A percentile compares a stretch with the other conserved stretches of the same genome.
Evolutionary conservation across 2,329 filamentous ascomycete genomes (phyloP).

Genomic region (Trichoderma lentiforme): DNA sequence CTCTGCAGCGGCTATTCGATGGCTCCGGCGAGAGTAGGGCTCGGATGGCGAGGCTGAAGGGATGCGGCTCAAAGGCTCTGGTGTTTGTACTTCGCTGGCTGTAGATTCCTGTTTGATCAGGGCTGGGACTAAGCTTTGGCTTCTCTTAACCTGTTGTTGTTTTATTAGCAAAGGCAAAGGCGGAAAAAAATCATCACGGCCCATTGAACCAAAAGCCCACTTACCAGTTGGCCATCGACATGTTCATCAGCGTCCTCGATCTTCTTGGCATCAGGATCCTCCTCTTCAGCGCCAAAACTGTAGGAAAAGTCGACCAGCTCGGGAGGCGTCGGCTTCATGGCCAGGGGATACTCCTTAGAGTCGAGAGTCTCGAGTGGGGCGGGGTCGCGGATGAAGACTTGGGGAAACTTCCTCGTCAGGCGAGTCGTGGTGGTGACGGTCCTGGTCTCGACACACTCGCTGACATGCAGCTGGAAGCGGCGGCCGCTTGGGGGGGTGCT

Average conservation of each 20-base stretch:
- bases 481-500: constrained; percentile 34
- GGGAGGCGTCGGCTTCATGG: constrained; percentile 74
- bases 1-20: constrained; percentile 30
- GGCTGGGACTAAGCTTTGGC: constrained; percentile 25
- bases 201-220: background rate
- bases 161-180: constrained; percentile 12
- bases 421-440: constrained; percentile 89
- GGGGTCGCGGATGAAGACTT: constrained; percentile 74
- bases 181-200: background rate
- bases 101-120: constrained; percentile 27
- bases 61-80: constrained; percentile 29
- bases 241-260: constrained; percentile 21
- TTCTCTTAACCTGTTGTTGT: constrained; percentile 22
- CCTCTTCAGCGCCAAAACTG: constrained; percentile 41
- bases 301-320: constrained; percentile 76
- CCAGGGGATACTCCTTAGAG: constrained; percentile 85
- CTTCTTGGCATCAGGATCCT: constrained; percentile 25
- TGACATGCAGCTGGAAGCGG: constrained; percentile 55
- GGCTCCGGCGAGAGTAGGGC: constrained; percentile 30
- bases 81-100: constrained; percentile 27
- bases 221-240: constrained; percentile 24
- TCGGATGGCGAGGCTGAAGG: constrained; percentile 35
- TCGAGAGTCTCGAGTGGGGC: constrained; percentile 70
- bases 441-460: constrained; percentile 65
- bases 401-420: constrained; percentile 79